Evolutionary conservation across 83 land plant genomes (phyloP).

Genomic region (Diphasiastrum complanatum): DNA sequence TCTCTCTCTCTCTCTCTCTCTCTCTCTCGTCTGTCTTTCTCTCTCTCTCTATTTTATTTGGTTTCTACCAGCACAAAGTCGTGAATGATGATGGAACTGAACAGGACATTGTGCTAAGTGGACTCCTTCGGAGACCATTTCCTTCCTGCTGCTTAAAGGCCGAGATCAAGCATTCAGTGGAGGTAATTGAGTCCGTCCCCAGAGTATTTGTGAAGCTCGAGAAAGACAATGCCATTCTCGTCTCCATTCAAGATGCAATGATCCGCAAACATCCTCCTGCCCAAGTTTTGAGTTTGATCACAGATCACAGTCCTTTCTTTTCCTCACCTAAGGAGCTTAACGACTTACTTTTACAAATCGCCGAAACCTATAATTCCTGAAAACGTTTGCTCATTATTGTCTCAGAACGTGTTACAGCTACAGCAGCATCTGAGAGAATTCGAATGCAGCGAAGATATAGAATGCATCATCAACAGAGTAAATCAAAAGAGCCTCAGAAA

Average conservation of each 20-base stretch:
- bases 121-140: conserved; percentile 32
- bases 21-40: no score
- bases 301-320: conserved; percentile 57
- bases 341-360: no score
- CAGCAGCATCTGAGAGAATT: no score
- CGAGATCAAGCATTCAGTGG: conserved; percentile 8
- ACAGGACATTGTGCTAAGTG: no score
- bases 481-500: no score
- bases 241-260: conserved; percentile 41
- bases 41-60: not conserved
- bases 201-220: conserved; percentile 32
- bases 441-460: no score
- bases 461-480: no score
- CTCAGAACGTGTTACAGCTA: no score
- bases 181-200: conserved; percentile 23
- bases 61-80: no score
- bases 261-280: conserved; percentile 40
- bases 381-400: no score
- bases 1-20: not conserved
- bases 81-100: no score
- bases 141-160: conserved; percentile 10
- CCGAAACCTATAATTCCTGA: no score
- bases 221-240: conserved; percentile 26
- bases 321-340: conserved; percentile 35
- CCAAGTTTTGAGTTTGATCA: conserved; percentile 20